These are phyloP conservation scores for Boletus subcaerulescens DNA, from an alignment of 768 basidiomycete species.

Conservation along the genomic window DNA sequence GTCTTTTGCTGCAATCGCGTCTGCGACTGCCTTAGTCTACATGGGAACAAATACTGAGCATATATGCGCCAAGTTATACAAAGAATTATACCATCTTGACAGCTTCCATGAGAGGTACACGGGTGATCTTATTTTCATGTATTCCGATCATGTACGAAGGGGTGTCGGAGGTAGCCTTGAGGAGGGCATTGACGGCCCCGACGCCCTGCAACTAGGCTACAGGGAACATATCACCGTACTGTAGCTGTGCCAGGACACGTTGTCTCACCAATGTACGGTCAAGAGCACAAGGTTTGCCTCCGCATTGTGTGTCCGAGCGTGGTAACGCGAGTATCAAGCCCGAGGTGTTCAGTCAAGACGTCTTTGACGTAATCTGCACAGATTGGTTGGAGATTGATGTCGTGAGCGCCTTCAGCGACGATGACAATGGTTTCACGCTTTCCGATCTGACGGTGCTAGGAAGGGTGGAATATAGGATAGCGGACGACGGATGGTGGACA, in stretches of 20 bases:
- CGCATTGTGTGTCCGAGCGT: slow-evolving; percentile 96
- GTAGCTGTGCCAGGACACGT: background rate
- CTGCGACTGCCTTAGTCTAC: slow-evolving; percentile 83
- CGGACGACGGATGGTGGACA: slow-evolving; percentile 2
- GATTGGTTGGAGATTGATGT: slow-evolving; percentile 87
- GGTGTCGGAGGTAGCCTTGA: slow-evolving; percentile 82
- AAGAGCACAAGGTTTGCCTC: slow-evolving; percentile 88
- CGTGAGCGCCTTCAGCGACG: slow-evolving; percentile 94
- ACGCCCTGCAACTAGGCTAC: slow-evolving; percentile 96
- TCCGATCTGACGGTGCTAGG: slow-evolving; percentile 83
- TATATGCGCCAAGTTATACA: background rate
- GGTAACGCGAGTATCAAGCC: slow-evolving; percentile 94
- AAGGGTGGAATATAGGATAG: background rate
- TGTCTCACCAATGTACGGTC: slow-evolving; percentile 85
- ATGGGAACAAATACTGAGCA: slow-evolving; percentile 1
- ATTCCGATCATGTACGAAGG: slow-evolving; percentile 98
- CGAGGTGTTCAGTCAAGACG: slow-evolving; percentile 79
- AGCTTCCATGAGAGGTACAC: slow-evolving; percentile 90
- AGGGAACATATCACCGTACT: background rate
- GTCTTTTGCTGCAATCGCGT: slow-evolving; percentile 78
- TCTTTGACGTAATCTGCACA: slow-evolving; percentile 88
- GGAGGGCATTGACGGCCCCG: slow-evolving; percentile 86
- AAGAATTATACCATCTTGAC: slow-evolving; percentile 66
- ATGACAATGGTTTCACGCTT: slow-evolving; percentile 99
- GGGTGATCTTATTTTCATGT: slow-evolving; percentile 91